Conservation (phyloP, 1,139 yeast species). For the Kurtzmaniella quercitrusa region DNA sequence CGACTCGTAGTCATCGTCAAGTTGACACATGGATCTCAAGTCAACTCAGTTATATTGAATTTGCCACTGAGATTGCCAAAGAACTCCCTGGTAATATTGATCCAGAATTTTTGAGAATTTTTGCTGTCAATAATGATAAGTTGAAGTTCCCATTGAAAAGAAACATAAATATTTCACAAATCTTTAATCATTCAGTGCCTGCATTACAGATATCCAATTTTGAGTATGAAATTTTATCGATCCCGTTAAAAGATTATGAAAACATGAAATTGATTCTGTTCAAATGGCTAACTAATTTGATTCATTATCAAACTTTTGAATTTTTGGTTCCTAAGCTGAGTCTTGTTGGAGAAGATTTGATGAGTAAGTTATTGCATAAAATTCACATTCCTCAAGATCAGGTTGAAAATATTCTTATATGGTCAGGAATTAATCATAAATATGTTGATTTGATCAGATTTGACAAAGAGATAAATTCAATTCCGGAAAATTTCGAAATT, state of each 20-base stretch:
- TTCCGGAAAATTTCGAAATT: constrained; percentile 32
- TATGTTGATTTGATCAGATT: constrained; percentile 35
- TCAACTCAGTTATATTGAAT: constrained; percentile 50
- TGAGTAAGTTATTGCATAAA: constrained; percentile 53
- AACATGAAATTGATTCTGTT: constrained; percentile 62
- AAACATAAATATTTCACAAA: constrained; percentile 34
- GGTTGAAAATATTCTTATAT: constrained; percentile 51
- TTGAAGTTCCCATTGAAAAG: constrained; percentile 47
- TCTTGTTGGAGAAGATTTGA: constrained; percentile 48
- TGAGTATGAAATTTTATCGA: constrained; percentile 73
- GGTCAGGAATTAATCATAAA: constrained; percentile 48
- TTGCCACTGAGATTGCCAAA: constrained; percentile 57
- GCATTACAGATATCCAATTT: constrained; percentile 45
- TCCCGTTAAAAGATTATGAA: constrained; percentile 75
- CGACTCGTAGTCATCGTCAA: constrained; percentile 16
- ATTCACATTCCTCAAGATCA: constrained; percentile 48
- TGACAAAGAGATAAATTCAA: constrained; percentile 31
- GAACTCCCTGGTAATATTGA: constrained; percentile 45
- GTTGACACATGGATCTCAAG: constrained; percentile 72
- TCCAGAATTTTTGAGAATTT: constrained; percentile 62
- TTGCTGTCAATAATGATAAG: constrained; percentile 54
- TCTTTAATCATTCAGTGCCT: constrained; percentile 47
- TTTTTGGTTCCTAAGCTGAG: constrained; percentile 64
- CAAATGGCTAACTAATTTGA: constrained; percentile 58
- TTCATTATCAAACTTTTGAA: constrained; percentile 66